These are phyloP conservation scores for Colletotrichum trifolii DNA, from an alignment of 2,329 filamentous ascomycete genomes.

Conservation along the genomic window DNA sequence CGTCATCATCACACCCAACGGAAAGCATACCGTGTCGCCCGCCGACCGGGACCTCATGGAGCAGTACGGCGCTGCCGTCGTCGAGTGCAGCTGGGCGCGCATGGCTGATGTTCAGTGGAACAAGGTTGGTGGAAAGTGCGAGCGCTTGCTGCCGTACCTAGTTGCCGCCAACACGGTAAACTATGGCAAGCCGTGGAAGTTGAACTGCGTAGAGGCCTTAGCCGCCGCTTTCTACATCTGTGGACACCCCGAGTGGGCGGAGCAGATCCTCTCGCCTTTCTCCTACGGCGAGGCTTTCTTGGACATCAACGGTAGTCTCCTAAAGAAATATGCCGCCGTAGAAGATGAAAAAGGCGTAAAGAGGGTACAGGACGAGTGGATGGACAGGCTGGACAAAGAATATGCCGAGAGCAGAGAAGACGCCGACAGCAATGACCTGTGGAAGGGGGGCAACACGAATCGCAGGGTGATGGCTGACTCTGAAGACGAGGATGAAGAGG, in stretches of 20 bases:
- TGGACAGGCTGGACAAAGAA: constrained; percentile 89
- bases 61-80: constrained; percentile 91
- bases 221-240: constrained; percentile 95
- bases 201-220: constrained; percentile 96
- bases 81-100: constrained; percentile 96
- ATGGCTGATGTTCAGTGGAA: constrained; percentile 91
- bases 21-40: constrained; percentile 84
- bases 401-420: constrained; percentile 82
- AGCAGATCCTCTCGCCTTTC: constrained; percentile 84
- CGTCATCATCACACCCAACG: constrained; percentile 95
- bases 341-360: constrained; percentile 85
- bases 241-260: constrained; percentile 90
- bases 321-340: constrained; percentile 88
- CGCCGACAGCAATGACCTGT: constrained; percentile 77
- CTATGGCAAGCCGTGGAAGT: constrained; percentile 92
- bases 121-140: constrained; percentile 92
- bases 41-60: constrained; percentile 86
- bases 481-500: constrained; percentile 64
- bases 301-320: constrained; percentile 85
- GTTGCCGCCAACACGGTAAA: constrained; percentile 98
- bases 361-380: constrained; percentile 85
- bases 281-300: constrained; percentile 90
- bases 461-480: constrained; percentile 65
- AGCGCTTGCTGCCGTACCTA: constrained; percentile 90
- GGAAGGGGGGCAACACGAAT: constrained; percentile 93